phyloP scores from a whole-genome alignment of 805 yeast species.

The Metschnikowia orientalis region DNA sequence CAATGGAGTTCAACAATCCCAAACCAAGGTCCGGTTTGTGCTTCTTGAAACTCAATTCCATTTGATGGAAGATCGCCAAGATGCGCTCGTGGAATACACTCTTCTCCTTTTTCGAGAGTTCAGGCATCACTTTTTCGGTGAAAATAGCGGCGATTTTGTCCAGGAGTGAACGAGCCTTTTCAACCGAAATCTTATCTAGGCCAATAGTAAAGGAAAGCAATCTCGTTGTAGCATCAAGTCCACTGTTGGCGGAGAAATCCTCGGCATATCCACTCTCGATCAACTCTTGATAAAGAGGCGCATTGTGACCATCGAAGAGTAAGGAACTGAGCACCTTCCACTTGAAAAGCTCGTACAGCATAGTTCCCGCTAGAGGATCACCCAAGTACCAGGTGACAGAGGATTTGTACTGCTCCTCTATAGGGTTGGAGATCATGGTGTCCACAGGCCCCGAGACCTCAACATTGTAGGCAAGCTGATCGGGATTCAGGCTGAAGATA shows the following conservation, averaged over 20 bases:
- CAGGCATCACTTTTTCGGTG: conserved; percentile 33
- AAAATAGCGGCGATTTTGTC: conserved; percentile 46
- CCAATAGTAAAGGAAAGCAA: conserved; percentile 80
- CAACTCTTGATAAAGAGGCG: conserved; percentile 81
- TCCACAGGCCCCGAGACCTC: conserved; percentile 72
- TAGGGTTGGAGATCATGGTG: conserved; percentile 44
- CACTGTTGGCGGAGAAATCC: conserved; percentile 84
- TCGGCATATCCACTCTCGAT: conserved; percentile 82
- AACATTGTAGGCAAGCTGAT: conserved; percentile 10
- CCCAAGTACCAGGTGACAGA: conserved; percentile 91
- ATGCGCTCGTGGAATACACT: conserved; percentile 42
- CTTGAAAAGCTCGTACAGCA: conserved; percentile 61
- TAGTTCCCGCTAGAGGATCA: conserved; percentile 49
- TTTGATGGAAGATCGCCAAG: conserved; percentile 84
- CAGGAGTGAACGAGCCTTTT: conserved; percentile 46
- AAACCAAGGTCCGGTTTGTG: conserved; percentile 90
- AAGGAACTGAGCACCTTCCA: conserved; percentile 67
- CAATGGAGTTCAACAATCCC: conserved; percentile 62
- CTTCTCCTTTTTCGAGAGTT: conserved; percentile 21
- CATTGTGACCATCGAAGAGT: conserved; percentile 85
- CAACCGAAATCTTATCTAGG: conserved; percentile 62
- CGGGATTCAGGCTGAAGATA: conserved; percentile 28
- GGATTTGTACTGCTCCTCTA: conserved; percentile 70
- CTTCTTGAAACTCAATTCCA: conserved; percentile 78
- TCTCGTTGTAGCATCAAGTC: conserved; percentile 78